Evolutionary conservation across 805 yeast species (phyloP).

Genomic region (Ogataea allantospora): DNA sequence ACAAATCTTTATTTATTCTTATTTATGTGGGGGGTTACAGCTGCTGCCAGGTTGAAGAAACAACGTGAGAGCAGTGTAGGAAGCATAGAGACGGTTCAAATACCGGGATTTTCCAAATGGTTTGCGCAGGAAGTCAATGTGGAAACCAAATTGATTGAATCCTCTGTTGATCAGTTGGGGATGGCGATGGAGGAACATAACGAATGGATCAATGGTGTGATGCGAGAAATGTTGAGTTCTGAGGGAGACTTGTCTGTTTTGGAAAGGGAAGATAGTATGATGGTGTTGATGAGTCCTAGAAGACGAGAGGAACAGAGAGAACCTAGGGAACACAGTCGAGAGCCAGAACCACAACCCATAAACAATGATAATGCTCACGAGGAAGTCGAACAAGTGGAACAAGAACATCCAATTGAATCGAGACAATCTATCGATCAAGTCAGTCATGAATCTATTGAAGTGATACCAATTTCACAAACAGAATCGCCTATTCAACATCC

Average conservation of each 20-base stretch:
- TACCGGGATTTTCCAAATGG: constrained; percentile 37
- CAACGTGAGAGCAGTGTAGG: constrained; percentile 11
- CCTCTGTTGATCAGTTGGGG: constrained; percentile 25
- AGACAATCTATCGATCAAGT: too few species aligned
- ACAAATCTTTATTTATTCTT: constrained; percentile 5
- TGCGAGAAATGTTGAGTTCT: constrained; percentile 23
- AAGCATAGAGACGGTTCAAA: constrained; percentile 11
- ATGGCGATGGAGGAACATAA: constrained; percentile 25
- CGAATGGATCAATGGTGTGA: constrained; percentile 32
- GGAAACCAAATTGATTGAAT: constrained; percentile 26
- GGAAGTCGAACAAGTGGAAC: background rate
- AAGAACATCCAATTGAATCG: background rate
- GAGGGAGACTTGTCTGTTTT: constrained; percentile 14
- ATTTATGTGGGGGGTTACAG: constrained; percentile 32
- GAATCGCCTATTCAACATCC: background rate
- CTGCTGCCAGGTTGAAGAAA: constrained; percentile 20
- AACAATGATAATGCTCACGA: background rate
- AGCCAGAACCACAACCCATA: background rate
- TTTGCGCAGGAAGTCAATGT: constrained; percentile 30
- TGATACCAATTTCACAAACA: too few species aligned
- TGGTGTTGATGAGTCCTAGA: constrained; percentile 23
- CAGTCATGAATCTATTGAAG: too few species aligned
- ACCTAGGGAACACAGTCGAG: constrained; percentile 5
- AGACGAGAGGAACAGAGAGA: constrained; percentile 17
- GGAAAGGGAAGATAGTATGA: constrained; percentile 14